phyloP scores from a whole-genome alignment of 2,329 filamentous ascomycete genomes.

The Dryadomyces quercivorus region DNA sequence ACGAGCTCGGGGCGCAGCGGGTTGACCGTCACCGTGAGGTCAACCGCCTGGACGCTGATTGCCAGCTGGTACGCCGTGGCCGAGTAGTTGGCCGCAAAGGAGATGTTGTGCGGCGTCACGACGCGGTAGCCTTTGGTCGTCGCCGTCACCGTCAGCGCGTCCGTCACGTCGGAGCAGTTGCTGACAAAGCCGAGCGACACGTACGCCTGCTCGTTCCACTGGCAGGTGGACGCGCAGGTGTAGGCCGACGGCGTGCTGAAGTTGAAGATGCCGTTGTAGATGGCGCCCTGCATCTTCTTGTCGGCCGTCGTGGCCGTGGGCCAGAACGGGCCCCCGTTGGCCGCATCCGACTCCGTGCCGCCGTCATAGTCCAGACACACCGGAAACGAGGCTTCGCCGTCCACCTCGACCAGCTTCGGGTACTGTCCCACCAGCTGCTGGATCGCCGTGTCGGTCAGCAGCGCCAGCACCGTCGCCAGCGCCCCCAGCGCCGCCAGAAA shows the following conservation, averaged over 20 bases:
- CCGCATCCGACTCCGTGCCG: background rate
- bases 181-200: background rate
- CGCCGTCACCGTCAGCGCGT: background rate
- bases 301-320: background rate
- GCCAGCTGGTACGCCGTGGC: background rate
- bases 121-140: background rate
- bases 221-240: background rate
- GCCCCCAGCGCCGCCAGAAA: background rate
- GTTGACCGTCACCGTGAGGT: background rate
- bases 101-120: background rate
- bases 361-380: background rate
- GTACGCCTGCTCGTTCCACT: background rate
- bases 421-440: background rate
- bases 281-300: background rate
- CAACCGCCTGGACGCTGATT: background rate
- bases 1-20: background rate
- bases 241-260: background rate
- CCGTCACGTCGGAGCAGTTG: background rate
- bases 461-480: background rate
- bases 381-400: background rate
- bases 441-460: background rate
- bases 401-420: background rate
- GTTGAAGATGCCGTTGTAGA: conserved; percentile 1
- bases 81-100: background rate
- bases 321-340: background rate